Evolutionary conservation across 129 eudicot species (phyloP).

Genomic region (Artemisia argyi): DNA sequence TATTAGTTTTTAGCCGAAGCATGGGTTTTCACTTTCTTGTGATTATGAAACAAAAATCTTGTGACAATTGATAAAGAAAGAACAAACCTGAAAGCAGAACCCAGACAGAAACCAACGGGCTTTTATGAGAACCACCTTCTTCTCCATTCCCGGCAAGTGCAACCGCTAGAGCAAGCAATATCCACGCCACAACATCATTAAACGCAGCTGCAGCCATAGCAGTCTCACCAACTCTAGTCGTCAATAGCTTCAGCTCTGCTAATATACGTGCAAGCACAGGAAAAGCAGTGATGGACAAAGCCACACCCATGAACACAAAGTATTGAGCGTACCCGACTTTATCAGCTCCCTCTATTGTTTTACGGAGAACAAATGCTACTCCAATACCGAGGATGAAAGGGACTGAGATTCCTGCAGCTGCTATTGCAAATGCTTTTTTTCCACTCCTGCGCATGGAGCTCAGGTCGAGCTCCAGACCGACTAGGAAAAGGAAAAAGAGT

Average conservation of each 20-base stretch:
- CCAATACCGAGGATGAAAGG: conserved; percentile 74
- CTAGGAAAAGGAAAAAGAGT: conserved; percentile 74
- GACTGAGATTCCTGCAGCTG: conserved; percentile 71
- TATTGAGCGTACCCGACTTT: conserved; percentile 58
- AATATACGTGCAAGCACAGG: conserved; percentile 91
- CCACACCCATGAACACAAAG: conserved; percentile 83
- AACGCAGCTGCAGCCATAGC: conserved; percentile 97
- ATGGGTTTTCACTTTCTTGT: conserved; percentile 6
- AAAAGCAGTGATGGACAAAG: conserved; percentile 87
- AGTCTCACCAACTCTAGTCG: conserved; percentile 75
- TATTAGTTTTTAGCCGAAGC: too few species aligned
- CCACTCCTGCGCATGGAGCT: conserved; percentile 68
- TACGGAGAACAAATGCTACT: conserved; percentile 56
- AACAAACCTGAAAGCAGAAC: conserved; percentile 59
- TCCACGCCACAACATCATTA: conserved; percentile 91
- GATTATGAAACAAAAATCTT: neutral
- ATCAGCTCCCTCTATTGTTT: conserved; percentile 54
- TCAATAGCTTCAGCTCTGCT: conserved; percentile 83
- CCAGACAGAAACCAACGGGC: conserved; percentile 79
- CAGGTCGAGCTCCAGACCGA: conserved; percentile 83
- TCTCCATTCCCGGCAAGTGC: conserved; percentile 67
- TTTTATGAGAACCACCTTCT: conserved; percentile 55
- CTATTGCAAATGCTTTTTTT: conserved; percentile 58
- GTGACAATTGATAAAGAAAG: neutral
- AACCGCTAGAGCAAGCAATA: conserved; percentile 77